Evolutionary conservation across 768 basidiomycete genomes (phyloP).

Genomic region (Scleroderma citrinum): DNA sequence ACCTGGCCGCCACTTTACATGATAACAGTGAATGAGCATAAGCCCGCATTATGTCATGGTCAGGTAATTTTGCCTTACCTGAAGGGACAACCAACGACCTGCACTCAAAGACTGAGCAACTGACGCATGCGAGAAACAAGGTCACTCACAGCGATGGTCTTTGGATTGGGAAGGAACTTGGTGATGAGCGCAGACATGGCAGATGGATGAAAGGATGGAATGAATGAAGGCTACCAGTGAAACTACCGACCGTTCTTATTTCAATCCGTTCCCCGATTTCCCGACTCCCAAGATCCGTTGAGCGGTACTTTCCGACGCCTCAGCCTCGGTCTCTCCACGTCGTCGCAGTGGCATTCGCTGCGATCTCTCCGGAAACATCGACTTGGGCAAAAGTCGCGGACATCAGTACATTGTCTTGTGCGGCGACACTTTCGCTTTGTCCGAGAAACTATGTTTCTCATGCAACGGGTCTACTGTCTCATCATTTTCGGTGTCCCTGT

Average conservation of each 20-base stretch:
- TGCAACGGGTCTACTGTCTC: too few species aligned
- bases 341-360: too few species aligned
- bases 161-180: conserved; percentile 46
- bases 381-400: too few species aligned
- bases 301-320: not conserved
- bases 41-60: too few species aligned
- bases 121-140: not conserved
- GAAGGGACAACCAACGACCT: conserved; percentile 96
- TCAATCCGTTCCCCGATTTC: too few species aligned
- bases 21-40: conserved; percentile 9
- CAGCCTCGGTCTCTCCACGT: too few species aligned
- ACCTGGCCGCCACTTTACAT: conserved; percentile 27
- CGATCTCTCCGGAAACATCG: too few species aligned
- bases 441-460: too few species aligned
- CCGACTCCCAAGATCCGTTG: conserved; percentile 1
- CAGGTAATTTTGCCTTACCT: conserved; percentile 47
- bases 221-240: not conserved
- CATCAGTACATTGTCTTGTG: too few species aligned
- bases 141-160: conserved; percentile 72
- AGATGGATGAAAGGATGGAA: not conserved
- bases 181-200: conserved; percentile 20
- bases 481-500: too few species aligned
- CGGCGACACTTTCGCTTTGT: too few species aligned
- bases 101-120: conserved; percentile 9
- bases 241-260: too few species aligned